Evolutionary conservation across 495 filamentous ascomycete genomes (phyloP).

Genomic region (Aspergillus kassunensis): DNA sequence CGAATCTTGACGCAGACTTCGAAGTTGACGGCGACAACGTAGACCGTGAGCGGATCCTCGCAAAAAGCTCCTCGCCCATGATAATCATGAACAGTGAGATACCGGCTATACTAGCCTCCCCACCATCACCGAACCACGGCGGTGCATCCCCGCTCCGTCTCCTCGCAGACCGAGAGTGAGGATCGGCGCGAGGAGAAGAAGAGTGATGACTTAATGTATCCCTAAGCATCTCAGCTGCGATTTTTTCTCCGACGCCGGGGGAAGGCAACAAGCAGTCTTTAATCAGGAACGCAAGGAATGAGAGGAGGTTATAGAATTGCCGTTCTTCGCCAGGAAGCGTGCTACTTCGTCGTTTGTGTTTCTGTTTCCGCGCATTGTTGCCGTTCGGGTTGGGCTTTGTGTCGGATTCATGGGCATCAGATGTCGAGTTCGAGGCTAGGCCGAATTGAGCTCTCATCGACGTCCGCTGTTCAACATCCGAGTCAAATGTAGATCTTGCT

Average conservation of each 20-base stretch:
- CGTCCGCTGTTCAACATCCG: too few relatives aligned
- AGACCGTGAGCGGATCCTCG: not conserved
- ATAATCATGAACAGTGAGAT: slow-evolving; percentile 19
- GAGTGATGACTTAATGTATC: slow-evolving; percentile 4
- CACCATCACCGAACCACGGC: not conserved
- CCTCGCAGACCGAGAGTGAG: not conserved
- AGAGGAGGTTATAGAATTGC: slow-evolving; percentile 8
- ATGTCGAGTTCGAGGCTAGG: too few relatives aligned
- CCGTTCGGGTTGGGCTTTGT: not conserved
- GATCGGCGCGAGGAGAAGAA: too few relatives aligned
- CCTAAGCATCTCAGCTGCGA: slow-evolving; percentile 4
- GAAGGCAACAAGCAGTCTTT: slow-evolving; percentile 1
- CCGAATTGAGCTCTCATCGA: too few relatives aligned
- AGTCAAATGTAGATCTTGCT: too few relatives aligned
- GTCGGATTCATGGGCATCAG: not conserved
- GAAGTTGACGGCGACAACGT: not conserved
- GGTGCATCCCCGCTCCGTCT: not conserved
- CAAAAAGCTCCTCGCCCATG: slow-evolving; percentile 26
- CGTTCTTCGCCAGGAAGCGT: not conserved
- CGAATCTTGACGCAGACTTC: not conserved
- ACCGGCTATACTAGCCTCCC: not conserved
- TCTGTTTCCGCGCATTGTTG: not conserved
- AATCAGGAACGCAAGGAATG: slow-evolving; percentile 12
- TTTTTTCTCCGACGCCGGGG: slow-evolving; percentile 5
- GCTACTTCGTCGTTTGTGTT: not conserved